These are phyloP conservation scores for Tricholoma matsutake DNA, from an alignment of 768 basidiomycete genomes.

Conservation along the genomic window DNA sequence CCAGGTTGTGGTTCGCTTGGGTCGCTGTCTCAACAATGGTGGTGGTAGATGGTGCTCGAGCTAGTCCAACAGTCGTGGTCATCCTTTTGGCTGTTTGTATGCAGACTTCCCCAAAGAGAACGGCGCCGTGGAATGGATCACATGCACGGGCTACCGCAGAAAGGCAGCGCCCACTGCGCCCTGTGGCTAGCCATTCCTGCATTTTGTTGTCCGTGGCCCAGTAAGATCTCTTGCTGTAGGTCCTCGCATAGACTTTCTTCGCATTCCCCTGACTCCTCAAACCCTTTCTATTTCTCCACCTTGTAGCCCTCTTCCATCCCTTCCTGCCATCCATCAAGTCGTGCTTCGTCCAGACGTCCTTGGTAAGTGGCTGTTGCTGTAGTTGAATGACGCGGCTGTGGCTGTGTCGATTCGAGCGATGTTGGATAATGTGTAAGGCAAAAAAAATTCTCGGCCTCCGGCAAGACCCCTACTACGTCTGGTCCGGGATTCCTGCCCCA, in stretches of 20 bases:
- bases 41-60: neutral
- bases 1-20: neutral
- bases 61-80: neutral
- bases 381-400: neutral
- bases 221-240: neutral
- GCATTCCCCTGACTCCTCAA: neutral
- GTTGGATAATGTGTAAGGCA: too few relatives aligned
- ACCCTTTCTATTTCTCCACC: neutral
- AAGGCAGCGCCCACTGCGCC: neutral
- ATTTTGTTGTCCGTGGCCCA: neutral
- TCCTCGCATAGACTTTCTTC: neutral
- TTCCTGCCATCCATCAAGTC: neutral
- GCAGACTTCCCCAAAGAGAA: neutral
- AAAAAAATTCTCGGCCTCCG: too few relatives aligned
- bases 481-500: too few relatives aligned
- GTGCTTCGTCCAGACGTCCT: neutral
- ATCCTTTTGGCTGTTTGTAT: neutral
- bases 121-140: neutral
- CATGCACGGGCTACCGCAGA: neutral
- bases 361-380: neutral
- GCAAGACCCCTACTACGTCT: too few relatives aligned
- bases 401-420: neutral
- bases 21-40: neutral
- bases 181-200: neutral
- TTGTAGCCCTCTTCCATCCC: neutral